Base-by-base conservation (phyloP, 1,139 yeast species). In the Oligophagozyma castellii region DNA sequence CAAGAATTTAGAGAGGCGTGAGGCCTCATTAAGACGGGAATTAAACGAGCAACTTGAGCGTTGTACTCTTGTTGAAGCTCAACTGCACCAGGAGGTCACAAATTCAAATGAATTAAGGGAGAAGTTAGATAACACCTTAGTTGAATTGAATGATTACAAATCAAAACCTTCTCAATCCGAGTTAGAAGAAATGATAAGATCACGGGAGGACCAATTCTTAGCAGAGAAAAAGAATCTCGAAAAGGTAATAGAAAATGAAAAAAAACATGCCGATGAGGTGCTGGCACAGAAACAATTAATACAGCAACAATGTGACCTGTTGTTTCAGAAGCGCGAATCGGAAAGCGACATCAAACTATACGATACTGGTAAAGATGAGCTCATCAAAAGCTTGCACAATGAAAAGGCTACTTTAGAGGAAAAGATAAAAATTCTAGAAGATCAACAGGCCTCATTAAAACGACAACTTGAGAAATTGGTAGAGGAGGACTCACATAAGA, bases 361-460 rank as follows among this genome's bases (percentile, higher is more conserved):
- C 24, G 39, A 47, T 26, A 51, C 49, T 12, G 35, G 16, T 22
- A 16, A 29, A 3, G 32, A 28, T 8, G 32, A 26, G n/a, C n/a
- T n/a, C n/a, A n/a, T n/a, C n/a, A n/a, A n/a, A n/a, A n/a, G n/a
- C n/a, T n/a, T 83, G 35, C 73, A 89, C 28, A 72, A 78, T 36
- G 93, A 81, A 43, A 79, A 77, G 47, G 94, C 83, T 38, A 61
- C 74, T 5, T 63, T 74, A 1, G 80, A 73, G 32, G 66, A 73
- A 11, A 78, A 73, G 42, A 58, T 71, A 14, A 63, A 65, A 8
- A 57, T 64, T 14, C 42, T 51, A 4, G 35, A 44, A 12, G 42
- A 51, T 26, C 57, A 52, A 24, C 46, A 49, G 33, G 48, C 39
- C 19, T 40, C 43, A 24, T 37, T 40, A 26, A 51, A 56, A 23